Percentiles rank a stretch among this genome's conserved stretches.
phyloP scores from a whole-genome alignment of 129 eudicot species.

The Flaveria linearis region DNA sequence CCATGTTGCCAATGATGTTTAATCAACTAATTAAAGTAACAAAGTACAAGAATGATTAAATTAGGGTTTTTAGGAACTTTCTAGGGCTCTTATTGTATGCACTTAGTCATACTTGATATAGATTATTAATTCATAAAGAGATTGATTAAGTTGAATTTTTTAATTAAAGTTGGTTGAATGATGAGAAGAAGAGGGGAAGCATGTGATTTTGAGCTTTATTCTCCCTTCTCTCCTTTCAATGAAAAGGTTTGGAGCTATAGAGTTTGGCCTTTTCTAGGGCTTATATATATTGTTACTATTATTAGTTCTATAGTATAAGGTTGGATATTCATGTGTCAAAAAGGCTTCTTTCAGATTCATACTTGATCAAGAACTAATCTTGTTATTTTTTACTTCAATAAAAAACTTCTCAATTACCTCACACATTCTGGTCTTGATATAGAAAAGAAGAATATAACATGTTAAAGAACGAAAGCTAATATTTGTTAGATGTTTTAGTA shows the following conservation, averaged over 20 bases:
- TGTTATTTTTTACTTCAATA: not conserved
- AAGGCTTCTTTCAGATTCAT: not conserved
- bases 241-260: slow-evolving; percentile 32
- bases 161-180: slow-evolving; percentile 41
- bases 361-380: not conserved
- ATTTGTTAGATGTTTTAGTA: no score
- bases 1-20: slow-evolving; percentile 14
- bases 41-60: slow-evolving; percentile 19
- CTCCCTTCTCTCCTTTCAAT: slow-evolving; percentile 28
- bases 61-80: slow-evolving; percentile 21
- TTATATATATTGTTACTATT: not conserved
- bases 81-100: slow-evolving; percentile 39
- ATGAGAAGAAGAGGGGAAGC: slow-evolving; percentile 43
- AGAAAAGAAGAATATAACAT: no score
- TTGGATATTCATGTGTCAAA: not conserved
- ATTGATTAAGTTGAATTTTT: slow-evolving; percentile 30
- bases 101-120: slow-evolving; percentile 13
- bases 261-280: slow-evolving; percentile 39
- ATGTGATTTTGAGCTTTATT: slow-evolving; percentile 30
- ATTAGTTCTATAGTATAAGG: not conserved
- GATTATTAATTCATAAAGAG: slow-evolving; percentile 29
- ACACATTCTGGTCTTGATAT: no score
- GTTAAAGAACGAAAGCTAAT: no score
- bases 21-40: slow-evolving; percentile 20
- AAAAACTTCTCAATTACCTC: not conserved